phyloP scores from a whole-genome alignment of 208 protist genomes.

The Crithidia acanthocephali region DNA sequence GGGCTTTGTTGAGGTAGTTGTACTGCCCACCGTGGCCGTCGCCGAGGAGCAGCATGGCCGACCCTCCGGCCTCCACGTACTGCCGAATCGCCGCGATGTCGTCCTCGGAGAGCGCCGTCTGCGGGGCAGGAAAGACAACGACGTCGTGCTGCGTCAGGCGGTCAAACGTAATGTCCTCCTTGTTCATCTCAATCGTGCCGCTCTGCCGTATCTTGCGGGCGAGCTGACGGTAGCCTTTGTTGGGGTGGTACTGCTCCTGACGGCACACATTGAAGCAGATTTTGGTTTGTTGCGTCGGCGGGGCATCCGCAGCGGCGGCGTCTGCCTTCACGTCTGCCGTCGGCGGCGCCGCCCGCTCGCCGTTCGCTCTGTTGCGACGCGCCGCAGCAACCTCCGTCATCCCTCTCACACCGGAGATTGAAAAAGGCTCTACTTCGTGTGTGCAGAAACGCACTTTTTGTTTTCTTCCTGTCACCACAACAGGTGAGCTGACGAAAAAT shows the following conservation, averaged over 20 bases:
- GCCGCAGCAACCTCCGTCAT: conserved; percentile 36
- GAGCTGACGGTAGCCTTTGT: conserved; percentile 90
- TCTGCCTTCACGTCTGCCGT: conserved; percentile 4
- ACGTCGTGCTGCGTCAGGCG: conserved; percentile 73
- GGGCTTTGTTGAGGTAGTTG: conserved; percentile 69
- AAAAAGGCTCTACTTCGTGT: not conserved
- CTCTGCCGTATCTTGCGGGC: conserved; percentile 76
- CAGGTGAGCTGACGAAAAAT: no score
- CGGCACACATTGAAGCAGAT: conserved; percentile 93
- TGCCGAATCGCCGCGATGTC: conserved; percentile 82
- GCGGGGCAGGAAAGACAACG: conserved; percentile 81
- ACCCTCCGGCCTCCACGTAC: conserved; percentile 93
- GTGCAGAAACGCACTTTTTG: not conserved
- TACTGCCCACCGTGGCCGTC: conserved; percentile 93
- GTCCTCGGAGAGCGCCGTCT: conserved; percentile 70
- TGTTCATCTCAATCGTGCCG: conserved; percentile 88
- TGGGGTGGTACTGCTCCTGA: conserved; percentile 88
- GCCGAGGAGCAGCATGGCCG: conserved; percentile 87
- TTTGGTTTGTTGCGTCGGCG: conserved; percentile 38
- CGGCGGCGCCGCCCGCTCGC: conserved; percentile 5
- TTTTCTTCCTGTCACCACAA: no score
- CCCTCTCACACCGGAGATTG: not conserved
- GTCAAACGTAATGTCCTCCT: conserved; percentile 88
- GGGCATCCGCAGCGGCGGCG: conserved; percentile 13
- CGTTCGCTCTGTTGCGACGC: not conserved